A percentile compares a stretch with the other conserved stretches of the same genome.
Evolutionary conservation across 805 yeast species (phyloP).

Genomic region (Nakazawaea anatomiae): DNA sequence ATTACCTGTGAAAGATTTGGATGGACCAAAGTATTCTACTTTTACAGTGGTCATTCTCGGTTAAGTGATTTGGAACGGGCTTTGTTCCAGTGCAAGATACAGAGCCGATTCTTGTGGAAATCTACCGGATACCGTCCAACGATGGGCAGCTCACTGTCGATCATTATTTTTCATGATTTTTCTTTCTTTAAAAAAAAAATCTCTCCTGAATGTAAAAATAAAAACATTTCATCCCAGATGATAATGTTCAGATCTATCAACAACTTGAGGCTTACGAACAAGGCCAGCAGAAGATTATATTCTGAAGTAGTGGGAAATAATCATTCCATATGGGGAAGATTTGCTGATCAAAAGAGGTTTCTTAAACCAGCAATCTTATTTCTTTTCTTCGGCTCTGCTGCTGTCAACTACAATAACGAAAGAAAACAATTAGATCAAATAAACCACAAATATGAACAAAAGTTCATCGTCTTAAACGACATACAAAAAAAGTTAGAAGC

Average conservation of each 20-base stretch:
- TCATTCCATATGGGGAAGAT: background rate
- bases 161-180: no score
- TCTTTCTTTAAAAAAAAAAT: no score
- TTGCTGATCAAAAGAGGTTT: slow-evolving; percentile 8
- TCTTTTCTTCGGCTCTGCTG: slow-evolving; percentile 32
- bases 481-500: slow-evolving; percentile 23
- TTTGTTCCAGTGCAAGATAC: no score
- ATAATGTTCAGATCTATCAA: background rate
- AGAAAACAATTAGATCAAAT: slow-evolving; percentile 29
- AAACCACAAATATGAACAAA: slow-evolving; percentile 24
- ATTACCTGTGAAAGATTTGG: slow-evolving; percentile 20
- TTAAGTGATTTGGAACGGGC: no score
- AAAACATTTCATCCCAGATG: background rate
- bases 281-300: background rate
- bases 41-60: slow-evolving; percentile 7
- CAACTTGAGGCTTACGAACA: background rate
- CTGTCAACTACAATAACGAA: slow-evolving; percentile 30
- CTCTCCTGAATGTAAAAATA: no score
- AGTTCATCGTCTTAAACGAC: slow-evolving; percentile 28
- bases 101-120: no score
- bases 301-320: background rate
- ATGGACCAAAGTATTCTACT: slow-evolving; percentile 26
- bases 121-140: no score
- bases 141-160: no score
- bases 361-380: slow-evolving; percentile 32